A percentile compares a stretch with the other conserved stretches of the same genome.
These are phyloP conservation scores for Abrus precatorius DNA, from an alignment of 306 rosid genomes.

Conservation along the genomic window DNA sequence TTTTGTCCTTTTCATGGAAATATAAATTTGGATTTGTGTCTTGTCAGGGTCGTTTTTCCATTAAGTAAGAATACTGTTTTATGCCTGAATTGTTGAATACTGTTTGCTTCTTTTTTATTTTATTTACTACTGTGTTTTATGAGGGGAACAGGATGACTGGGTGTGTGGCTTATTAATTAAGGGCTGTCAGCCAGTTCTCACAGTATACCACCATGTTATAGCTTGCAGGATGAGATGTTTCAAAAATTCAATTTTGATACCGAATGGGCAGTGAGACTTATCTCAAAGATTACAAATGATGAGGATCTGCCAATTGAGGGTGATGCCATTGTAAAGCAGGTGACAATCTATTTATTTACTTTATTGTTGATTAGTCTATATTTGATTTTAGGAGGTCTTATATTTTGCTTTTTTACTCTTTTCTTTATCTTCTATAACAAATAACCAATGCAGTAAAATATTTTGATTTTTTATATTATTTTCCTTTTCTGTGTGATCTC, in stretches of 20 bases:
- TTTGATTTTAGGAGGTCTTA: conserved; percentile 24
- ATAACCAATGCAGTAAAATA: conserved; percentile 29
- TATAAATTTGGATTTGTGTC: conserved; percentile 36
- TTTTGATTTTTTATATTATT: conserved; percentile 36
- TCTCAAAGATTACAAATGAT: conserved; percentile 88
- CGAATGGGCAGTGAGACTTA: conserved; percentile 95
- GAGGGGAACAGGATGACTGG: conserved; percentile 8
- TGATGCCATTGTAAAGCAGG: conserved; percentile 87
- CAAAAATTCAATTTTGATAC: conserved; percentile 96
- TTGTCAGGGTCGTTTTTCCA: neutral
- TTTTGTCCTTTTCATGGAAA: conserved; percentile 2
- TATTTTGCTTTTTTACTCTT: conserved; percentile 34
- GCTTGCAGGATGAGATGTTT: conserved; percentile 99
- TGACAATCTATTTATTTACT: conserved; percentile 53
- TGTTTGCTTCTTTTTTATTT: neutral
- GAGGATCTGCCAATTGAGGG: conserved; percentile 98
- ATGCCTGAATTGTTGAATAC: conserved; percentile 21
- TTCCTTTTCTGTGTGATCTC: neutral
- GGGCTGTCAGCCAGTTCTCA: conserved; percentile 41
- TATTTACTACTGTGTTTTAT: conserved; percentile 14
- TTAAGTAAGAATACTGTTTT: conserved; percentile 15
- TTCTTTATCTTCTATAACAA: conserved; percentile 7
- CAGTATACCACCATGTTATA: conserved; percentile 52
- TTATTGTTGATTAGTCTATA: conserved; percentile 18
- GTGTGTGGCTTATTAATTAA: conserved; percentile 21